Conservation (phyloP, 1,284 basidiomycete species). For the Cutaneotrichosporon arboriforme region DNA sequence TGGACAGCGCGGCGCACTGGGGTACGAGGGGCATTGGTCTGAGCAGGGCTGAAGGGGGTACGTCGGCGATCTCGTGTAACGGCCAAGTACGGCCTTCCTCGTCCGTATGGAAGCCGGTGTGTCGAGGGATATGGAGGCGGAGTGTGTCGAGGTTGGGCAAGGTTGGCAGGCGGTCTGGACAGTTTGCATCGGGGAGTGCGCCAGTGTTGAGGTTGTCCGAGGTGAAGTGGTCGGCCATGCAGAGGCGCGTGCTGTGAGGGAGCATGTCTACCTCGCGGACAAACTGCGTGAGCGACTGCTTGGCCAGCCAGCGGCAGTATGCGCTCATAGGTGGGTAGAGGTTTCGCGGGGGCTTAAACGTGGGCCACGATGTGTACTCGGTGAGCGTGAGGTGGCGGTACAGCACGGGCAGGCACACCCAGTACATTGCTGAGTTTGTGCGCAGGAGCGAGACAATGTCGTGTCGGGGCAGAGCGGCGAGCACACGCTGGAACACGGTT, state of each 20-base stretch:
- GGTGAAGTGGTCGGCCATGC: neutral
- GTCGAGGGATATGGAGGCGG: neutral
- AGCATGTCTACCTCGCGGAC: conserved; percentile 4
- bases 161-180: neutral
- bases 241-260: neutral
- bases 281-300: neutral
- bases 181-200: neutral
- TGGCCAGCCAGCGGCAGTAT: neutral
- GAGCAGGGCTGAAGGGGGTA: neutral
- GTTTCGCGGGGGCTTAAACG: neutral
- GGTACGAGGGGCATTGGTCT: neutral
- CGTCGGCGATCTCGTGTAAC: neutral
- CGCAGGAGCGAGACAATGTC: neutral
- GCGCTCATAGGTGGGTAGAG: neutral
- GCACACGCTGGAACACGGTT: neutral
- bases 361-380: neutral
- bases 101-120: neutral
- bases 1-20: conserved; percentile 2
- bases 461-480: neutral
- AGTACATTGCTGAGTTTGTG: conserved; percentile 2
- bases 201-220: neutral
- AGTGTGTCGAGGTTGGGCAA: conserved; percentile 3
- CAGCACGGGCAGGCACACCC: neutral
- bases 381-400: neutral
- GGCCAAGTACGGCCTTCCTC: neutral